Percentiles rank a stretch among this genome's conserved stretches.
Conservation (phyloP, 768 basidiomycete species). For the Mycena alexandri region DNA sequence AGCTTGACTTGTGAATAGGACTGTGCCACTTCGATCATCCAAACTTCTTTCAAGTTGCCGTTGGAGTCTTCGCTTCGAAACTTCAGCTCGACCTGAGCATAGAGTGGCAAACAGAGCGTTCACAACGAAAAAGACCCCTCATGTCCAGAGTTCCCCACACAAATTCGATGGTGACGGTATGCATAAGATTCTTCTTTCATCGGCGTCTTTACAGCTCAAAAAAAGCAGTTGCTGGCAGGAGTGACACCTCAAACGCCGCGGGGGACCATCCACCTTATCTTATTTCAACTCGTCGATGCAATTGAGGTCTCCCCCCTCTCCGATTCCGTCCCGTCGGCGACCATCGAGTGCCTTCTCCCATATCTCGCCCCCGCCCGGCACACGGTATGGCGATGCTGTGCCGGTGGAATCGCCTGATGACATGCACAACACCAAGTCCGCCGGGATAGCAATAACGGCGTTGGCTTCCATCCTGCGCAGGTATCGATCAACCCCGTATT, state of each 20-base stretch:
- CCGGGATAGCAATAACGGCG: constrained; percentile 3
- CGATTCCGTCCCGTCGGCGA: background rate
- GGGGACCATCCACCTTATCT: background rate
- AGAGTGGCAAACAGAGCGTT: too few species aligned
- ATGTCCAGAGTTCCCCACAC: too few species aligned
- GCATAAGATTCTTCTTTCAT: too few species aligned
- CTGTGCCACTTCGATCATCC: too few species aligned
- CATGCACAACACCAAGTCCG: background rate
- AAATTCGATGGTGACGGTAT: too few species aligned
- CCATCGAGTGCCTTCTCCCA: constrained; percentile 9
- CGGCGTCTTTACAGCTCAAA: too few species aligned
- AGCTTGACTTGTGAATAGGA: too few species aligned
- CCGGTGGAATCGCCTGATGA: background rate
- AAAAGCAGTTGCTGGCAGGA: background rate
- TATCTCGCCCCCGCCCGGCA: constrained; percentile 6
- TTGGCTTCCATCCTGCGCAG: constrained; percentile 17
- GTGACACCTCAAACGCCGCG: background rate
- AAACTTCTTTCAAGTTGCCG: too few species aligned
- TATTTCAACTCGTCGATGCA: background rate
- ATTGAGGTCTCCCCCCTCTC: constrained; percentile 2
- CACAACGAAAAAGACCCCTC: too few species aligned
- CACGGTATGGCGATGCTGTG: constrained; percentile 11
- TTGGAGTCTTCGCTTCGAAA: too few species aligned
- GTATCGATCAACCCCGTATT: background rate
- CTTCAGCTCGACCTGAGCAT: too few species aligned